Conservation (phyloP, 768 basidiomycete genomes). For the Dictyophora rubrovolvata region DNA sequence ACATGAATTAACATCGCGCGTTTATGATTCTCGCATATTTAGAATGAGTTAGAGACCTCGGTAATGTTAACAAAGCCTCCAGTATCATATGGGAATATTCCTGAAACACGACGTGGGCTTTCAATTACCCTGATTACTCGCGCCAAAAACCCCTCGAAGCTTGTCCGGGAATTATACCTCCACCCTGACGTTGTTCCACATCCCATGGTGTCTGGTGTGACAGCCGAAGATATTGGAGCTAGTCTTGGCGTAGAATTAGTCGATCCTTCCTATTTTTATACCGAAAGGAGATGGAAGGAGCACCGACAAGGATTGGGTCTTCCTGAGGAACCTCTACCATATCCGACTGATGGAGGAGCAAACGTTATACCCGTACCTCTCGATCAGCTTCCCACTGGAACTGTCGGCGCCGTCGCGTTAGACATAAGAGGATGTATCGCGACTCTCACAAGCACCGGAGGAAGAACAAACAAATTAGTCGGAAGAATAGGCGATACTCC, state of each 20-base stretch:
- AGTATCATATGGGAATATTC: slow-evolving; percentile 47
- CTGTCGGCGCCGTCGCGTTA: slow-evolving; percentile 77
- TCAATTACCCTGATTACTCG: slow-evolving; percentile 57
- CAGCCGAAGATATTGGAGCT: slow-evolving; percentile 52
- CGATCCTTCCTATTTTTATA: slow-evolving; percentile 72
- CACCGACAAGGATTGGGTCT: slow-evolving; percentile 65
- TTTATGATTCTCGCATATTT: slow-evolving; percentile 3
- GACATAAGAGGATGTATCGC: slow-evolving; percentile 68
- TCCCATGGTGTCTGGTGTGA: slow-evolving; percentile 55
- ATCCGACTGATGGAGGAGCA: slow-evolving; percentile 14
- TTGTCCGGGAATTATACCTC: slow-evolving; percentile 63
- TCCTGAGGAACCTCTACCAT: slow-evolving; percentile 53
- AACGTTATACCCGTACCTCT: slow-evolving; percentile 23
- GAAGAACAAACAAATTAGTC: slow-evolving; percentile 72
- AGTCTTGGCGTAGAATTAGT: slow-evolving; percentile 48
- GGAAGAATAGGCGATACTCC: slow-evolving; percentile 83
- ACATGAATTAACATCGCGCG: background rate
- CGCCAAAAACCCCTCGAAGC: slow-evolving; percentile 61
- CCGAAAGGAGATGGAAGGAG: slow-evolving; percentile 63
- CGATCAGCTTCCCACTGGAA: slow-evolving; percentile 61
- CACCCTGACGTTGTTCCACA: slow-evolving; percentile 54
- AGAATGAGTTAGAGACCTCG: slow-evolving; percentile 80
- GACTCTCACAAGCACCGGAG: slow-evolving; percentile 69
- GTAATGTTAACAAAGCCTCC: slow-evolving; percentile 77
- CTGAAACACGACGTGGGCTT: slow-evolving; percentile 48